Conservation (phyloP, 192 early-diverging fungal genomes). For the Kickxella alabastrina region DNA sequence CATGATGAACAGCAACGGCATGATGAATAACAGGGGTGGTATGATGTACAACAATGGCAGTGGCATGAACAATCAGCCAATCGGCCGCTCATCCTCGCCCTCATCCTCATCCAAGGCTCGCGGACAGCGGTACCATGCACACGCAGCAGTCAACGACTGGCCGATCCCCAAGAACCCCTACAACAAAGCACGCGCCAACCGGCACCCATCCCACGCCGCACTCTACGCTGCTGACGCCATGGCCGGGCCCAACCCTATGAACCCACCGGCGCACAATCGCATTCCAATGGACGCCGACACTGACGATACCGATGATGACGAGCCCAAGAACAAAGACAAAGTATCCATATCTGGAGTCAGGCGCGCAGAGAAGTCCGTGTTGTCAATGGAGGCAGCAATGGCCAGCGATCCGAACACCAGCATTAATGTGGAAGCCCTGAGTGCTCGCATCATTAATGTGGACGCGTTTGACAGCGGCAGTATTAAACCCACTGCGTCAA, state of each 20-base stretch:
- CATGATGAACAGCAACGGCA: constrained; percentile 11
- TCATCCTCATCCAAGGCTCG: no score
- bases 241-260: constrained; percentile 11
- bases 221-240: constrained; percentile 12
- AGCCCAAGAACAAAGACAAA: constrained; percentile 14
- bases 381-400: not conserved
- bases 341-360: no score
- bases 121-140: constrained; percentile 36
- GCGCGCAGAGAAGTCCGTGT: no score
- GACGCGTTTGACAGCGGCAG: constrained; percentile 20
- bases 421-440: constrained; percentile 25
- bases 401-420: constrained; percentile 23
- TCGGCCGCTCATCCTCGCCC: no score
- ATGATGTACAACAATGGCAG: constrained; percentile 31
- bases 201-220: constrained; percentile 9
- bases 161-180: constrained; percentile 40
- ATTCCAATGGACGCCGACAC: constrained; percentile 13
- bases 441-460: constrained; percentile 34
- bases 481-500: constrained; percentile 12
- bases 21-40: constrained; percentile 16
- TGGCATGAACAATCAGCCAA: constrained; percentile 1
- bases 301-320: constrained; percentile 9
- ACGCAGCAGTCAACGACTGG: constrained; percentile 36
- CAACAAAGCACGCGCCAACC: constrained; percentile 20
- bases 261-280: constrained; percentile 24